Base-by-base conservation (phyloP, 2,329 filamentous ascomycete species). In the Thielaviopsis ethacetica region DNA sequence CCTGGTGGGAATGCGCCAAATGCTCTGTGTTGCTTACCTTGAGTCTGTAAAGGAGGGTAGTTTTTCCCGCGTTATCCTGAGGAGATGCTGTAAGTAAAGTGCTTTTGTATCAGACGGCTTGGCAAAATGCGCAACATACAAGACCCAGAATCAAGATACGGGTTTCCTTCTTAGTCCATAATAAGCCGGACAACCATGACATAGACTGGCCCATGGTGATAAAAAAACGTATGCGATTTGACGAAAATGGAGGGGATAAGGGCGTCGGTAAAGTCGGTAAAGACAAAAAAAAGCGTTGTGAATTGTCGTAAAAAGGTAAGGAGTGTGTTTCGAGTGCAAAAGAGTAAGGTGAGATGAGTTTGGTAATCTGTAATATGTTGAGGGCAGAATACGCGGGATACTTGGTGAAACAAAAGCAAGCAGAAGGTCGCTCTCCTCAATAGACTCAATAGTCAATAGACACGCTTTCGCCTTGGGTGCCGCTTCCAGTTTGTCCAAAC, bases 31-130 rank as follows among this genome's bases (percentile, higher is more conserved):
- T 50, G 38, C 68, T 63, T 61, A 94, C 89, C 85, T 96, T 96
- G 65, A 98, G 76, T 73, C 91, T 86, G 76, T 98, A 98, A 61
- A 98, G 77, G 62, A 98, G 78, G 34, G 93, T 98, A 51, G 93
- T 98, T 76, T 98, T 98, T 71, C 93, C 93, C 54, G 93, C 93
- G 72, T 97, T 97, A 73, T 98, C 93, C 89, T 97, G 58, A n/a
- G 53, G 47, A 47, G 41, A 38, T 21, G 41, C 44, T 44, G 26
- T 44, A 44, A 44, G 38, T 44, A 44, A 44, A n/a, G 17, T 10
- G 38, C 5, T 44, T 4, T 15, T 44, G 38, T 17, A 44, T n/a
- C 38, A 17, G 17, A 44, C 3, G 17, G n/a, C 13, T 17, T 44
- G 41, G 30, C 41, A 54, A 30, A 19, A 53, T 30, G 50, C 51